Evolutionary conservation across 2,329 filamentous ascomycete genomes (phyloP).

Genomic region (Hypomyces perniciosus): DNA sequence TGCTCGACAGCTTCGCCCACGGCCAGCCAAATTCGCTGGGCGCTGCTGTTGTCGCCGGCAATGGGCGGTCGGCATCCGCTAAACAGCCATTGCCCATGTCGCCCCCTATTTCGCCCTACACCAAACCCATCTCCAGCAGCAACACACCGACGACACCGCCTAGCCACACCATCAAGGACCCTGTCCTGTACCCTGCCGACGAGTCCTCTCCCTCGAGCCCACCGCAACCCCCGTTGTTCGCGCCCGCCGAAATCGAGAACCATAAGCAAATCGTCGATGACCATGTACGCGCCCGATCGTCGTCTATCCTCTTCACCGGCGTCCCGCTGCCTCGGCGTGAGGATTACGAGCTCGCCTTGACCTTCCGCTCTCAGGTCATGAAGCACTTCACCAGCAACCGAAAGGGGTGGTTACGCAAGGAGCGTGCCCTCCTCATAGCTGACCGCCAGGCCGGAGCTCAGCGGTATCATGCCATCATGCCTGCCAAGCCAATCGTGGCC

Average conservation of each 20-base stretch:
- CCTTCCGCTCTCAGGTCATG: constrained; percentile 48
- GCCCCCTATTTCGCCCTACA: constrained; percentile 51
- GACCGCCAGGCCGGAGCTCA: constrained; percentile 39
- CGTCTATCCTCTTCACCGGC: constrained; percentile 29
- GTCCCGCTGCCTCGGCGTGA: constrained; percentile 43
- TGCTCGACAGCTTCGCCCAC: constrained; percentile 45
- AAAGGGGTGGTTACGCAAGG: constrained; percentile 42
- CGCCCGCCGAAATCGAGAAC: constrained; percentile 33
- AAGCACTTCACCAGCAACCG: constrained; percentile 39
- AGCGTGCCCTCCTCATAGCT: constrained; percentile 44
- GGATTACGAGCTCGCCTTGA: constrained; percentile 49
- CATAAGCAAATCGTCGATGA: constrained; percentile 44
- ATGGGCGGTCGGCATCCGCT: constrained; percentile 23
- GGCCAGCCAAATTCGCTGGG: constrained; percentile 6
- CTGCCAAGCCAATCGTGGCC: constrained; percentile 32
- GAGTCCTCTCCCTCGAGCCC: constrained; percentile 35
- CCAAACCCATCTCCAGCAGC: constrained; percentile 32
- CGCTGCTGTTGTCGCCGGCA: constrained; percentile 3
- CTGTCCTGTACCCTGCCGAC: constrained; percentile 50
- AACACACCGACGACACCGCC: constrained; percentile 24
- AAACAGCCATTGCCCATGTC: constrained; percentile 42
- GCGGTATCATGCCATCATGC: constrained; percentile 36
- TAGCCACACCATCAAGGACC: constrained; percentile 39
- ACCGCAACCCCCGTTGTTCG: constrained; percentile 46
- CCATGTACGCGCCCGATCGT: constrained; percentile 41